Evolutionary conservation across 208 protist genomes (phyloP).

Genomic region (Leishmania mexicana): DNA sequence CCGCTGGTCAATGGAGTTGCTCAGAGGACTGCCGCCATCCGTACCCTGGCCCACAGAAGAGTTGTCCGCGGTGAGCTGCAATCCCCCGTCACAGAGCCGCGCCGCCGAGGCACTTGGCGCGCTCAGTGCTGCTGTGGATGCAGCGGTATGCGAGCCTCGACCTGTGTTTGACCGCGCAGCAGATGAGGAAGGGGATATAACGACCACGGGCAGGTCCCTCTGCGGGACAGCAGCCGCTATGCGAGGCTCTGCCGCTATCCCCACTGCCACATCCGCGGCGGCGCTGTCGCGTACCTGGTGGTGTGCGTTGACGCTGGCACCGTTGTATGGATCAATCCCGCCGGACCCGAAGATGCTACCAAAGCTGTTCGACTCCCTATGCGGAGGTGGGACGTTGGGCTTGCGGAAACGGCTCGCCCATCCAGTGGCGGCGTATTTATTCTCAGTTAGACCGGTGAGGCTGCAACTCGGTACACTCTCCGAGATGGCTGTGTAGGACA

Average conservation of each 20-base stretch:
- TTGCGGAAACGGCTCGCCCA: slow-evolving; percentile 30
- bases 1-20: slow-evolving; percentile 12
- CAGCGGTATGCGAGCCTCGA: background rate
- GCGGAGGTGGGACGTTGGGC: slow-evolving; percentile 7
- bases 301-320: slow-evolving; percentile 20
- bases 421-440: slow-evolving; percentile 19
- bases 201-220: background rate
- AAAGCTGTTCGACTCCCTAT: slow-evolving; percentile 36
- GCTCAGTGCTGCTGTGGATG: background rate
- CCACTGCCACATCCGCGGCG: background rate
- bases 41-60: background rate
- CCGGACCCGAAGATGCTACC: slow-evolving; percentile 47
- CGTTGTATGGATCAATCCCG: slow-evolving; percentile 48
- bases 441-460: slow-evolving; percentile 49
- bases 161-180: background rate
- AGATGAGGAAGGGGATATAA: slow-evolving; percentile 1
- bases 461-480: slow-evolving; percentile 84
- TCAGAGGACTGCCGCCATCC: slow-evolving; percentile 2
- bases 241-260: background rate
- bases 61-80: background rate
- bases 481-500: slow-evolving; percentile 45
- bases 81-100: background rate
- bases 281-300: slow-evolving; percentile 15
- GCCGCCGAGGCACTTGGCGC: background rate
- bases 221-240: slow-evolving; percentile 4